Evolutionary conservation across 2,329 filamentous ascomycete genomes (phyloP), one percentile per base, ranked within the genome.

Genomic region (Aspergillus pseudotamarii): DNA sequence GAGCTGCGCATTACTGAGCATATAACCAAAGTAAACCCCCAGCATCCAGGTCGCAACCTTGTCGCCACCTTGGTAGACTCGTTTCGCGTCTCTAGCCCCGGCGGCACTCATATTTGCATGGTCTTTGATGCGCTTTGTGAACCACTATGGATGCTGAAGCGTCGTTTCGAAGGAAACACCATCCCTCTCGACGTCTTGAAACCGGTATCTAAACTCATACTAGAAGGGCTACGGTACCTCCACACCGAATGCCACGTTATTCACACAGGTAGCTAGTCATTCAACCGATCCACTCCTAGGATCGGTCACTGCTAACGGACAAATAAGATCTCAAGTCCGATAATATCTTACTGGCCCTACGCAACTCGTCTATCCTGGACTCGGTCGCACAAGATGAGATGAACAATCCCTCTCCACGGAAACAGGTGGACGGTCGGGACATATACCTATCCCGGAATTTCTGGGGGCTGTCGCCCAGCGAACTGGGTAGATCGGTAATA

Each of bases 161-260:
- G 60, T 48, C 72, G 69, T 43, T 76, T 73, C 38, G 57, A 70
- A 23, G 67, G 66, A 16, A 65, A 66, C 32, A 67, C 62, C 9
- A 68, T 78, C 48, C 72, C 71, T 45, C 64, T 69, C 28, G 66
- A 68, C 26, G 69, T 75, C 41, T 64, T 78, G 21, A 77, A 73
- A 58, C 62, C 68, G 10, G 62, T 74, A 36, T 54, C 77, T 9
- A 74, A 69, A 46, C 68, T 76, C 21, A 69, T 81, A 19, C 70
- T 82, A 4, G 66, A 75, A 64, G 75, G 76, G 19, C 75, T 81
- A 8, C 73, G 77, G 34, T 81, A 79, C 61, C 73, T 82, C 14
- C 78, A 81, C 64, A 69, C 72, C 0, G 69, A 79, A 62, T 79
- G 75, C 57, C 71, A 72, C 34, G 61, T 81, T 38, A 75, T 81